Conservation (phyloP, 495 filamentous ascomycete species). For the Lasiosphaeria ovina region DNA sequence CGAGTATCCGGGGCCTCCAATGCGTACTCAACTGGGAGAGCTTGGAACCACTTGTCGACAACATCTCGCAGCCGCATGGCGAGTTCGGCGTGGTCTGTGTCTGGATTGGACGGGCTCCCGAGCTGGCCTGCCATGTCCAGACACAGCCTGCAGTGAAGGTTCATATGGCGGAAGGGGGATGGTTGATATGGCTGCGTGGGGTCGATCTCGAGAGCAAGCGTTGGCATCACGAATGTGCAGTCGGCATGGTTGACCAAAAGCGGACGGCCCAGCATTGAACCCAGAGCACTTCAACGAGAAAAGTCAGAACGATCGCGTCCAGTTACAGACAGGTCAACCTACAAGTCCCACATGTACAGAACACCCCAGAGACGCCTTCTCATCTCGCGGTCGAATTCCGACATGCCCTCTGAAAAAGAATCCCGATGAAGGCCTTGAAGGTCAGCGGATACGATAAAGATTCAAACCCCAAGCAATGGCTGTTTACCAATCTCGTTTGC, state of each 20-base stretch:
- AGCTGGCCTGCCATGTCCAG: conserved; percentile 27
- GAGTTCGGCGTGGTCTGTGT: conserved; percentile 3
- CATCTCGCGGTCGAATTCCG: conserved; percentile 47
- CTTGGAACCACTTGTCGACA: conserved; percentile 39
- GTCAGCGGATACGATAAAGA: conserved; percentile 9
- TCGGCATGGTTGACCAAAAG: conserved; percentile 37
- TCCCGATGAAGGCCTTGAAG: conserved; percentile 49
- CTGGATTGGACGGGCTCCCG: conserved; percentile 7
- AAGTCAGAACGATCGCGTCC: conserved; percentile 3
- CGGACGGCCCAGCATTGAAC: conserved; percentile 38
- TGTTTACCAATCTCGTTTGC: conserved; percentile 51
- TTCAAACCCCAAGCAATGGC: not conserved
- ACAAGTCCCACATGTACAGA: conserved; percentile 44
- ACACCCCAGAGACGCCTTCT: conserved; percentile 44
- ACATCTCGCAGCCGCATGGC: conserved; percentile 29
- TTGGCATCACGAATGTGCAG: conserved; percentile 37
- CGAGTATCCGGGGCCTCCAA: conserved; percentile 40
- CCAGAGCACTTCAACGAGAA: conserved; percentile 31
- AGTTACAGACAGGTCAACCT: conserved; percentile 11
- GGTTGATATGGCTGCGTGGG: conserved; percentile 34
- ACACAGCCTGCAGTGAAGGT: conserved; percentile 37
- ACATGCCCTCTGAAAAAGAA: conserved; percentile 32
- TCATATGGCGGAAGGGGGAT: conserved; percentile 44
- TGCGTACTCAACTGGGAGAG: conserved; percentile 44
- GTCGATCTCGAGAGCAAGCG: conserved; percentile 37